A percentile compares a stretch with the other conserved stretches of the same genome.
These are phyloP conservation scores for Kodamaea jinghongensis DNA, from an alignment of 805 yeast species.

Conservation along the genomic window DNA sequence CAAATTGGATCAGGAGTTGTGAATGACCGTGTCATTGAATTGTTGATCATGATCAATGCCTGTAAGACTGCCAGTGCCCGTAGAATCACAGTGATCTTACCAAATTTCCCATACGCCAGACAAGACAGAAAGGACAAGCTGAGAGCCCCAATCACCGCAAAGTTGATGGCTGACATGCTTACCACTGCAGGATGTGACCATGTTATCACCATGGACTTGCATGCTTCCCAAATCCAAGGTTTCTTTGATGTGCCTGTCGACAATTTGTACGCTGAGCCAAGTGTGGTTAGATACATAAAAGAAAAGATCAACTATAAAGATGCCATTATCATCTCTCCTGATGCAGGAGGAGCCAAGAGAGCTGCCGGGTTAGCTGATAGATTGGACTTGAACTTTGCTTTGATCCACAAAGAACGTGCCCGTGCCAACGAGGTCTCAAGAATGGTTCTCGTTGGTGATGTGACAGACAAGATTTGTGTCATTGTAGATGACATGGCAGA, in stretches of 20 bases:
- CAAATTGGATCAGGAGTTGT: slow-evolving; percentile 79
- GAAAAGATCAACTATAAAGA: slow-evolving; percentile 57
- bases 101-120: slow-evolving; percentile 85
- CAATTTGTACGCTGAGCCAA: slow-evolving; percentile 80
- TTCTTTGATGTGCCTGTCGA: slow-evolving; percentile 82
- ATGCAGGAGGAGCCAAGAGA: slow-evolving; percentile 89
- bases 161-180: slow-evolving; percentile 77
- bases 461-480: slow-evolving; percentile 67
- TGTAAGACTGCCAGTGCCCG: slow-evolving; percentile 82
- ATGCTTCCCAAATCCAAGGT: slow-evolving; percentile 88
- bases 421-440: slow-evolving; percentile 79
- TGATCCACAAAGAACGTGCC: slow-evolving; percentile 82
- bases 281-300: slow-evolving; percentile 69
- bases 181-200: slow-evolving; percentile 85
- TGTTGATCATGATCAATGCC: slow-evolving; percentile 76
- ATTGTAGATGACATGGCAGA: slow-evolving; percentile 90
- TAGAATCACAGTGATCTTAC: slow-evolving; percentile 77
- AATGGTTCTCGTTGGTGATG: slow-evolving; percentile 87
- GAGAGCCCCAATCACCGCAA: slow-evolving; percentile 84
- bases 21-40: slow-evolving; percentile 71
- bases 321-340: slow-evolving; percentile 80
- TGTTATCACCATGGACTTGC: slow-evolving; percentile 83
- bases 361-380: slow-evolving; percentile 84
- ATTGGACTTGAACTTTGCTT: slow-evolving; percentile 74
- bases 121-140: slow-evolving; percentile 84